Percentiles rank a stretch among this genome's conserved stretches.
These are phyloP conservation scores for Colletotrichum costaricense DNA, from an alignment of 2,329 filamentous ascomycete genomes.

Conservation along the genomic window DNA sequence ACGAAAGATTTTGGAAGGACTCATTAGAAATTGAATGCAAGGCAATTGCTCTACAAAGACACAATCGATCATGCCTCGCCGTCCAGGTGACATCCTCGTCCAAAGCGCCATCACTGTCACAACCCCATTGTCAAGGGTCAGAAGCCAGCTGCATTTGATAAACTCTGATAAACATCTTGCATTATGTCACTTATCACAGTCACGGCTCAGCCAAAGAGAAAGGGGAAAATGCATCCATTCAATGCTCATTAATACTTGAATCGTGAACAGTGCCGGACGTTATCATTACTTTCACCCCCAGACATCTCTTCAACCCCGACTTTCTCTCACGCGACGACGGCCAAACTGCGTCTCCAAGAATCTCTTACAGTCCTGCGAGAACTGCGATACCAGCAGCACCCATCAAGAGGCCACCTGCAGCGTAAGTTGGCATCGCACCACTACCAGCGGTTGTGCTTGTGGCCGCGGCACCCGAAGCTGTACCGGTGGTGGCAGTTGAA, in stretches of 20 bases:
- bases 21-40: background rate
- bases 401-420: slow-evolving; percentile 40
- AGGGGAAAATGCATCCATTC: background rate
- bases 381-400: slow-evolving; percentile 44
- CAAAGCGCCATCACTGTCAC: background rate
- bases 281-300: background rate
- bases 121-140: background rate
- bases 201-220: background rate
- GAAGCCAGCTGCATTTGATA: background rate
- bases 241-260: slow-evolving; percentile 12
- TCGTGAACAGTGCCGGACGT: background rate
- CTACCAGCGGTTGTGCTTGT: slow-evolving; percentile 33
- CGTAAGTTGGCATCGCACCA: slow-evolving; percentile 42
- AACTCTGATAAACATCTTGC: no score
- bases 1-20: background rate
- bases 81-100: background rate
- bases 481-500: slow-evolving; percentile 17
- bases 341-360: background rate
- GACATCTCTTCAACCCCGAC: background rate
- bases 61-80: background rate
- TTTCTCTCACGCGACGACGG: background rate
- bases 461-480: slow-evolving; percentile 12
- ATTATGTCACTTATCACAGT: no score
- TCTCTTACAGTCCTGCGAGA: slow-evolving; percentile 41
- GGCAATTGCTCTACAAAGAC: background rate